A percentile compares a stretch with the other conserved stretches of the same genome.
Conservation (phyloP, 73 alveolate species). For the Symbiodinium pilosum region DNA sequence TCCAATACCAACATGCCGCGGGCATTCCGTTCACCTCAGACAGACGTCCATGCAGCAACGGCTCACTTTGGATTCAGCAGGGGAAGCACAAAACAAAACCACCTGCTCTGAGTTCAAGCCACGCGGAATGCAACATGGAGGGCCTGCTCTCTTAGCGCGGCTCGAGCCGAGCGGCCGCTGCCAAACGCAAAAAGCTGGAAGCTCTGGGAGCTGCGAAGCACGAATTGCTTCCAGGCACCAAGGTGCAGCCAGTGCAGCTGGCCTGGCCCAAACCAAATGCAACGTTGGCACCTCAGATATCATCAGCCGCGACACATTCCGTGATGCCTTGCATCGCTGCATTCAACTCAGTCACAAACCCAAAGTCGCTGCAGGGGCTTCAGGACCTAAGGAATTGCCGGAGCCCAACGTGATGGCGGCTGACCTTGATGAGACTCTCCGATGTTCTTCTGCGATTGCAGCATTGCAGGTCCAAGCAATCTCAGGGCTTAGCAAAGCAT, state of each 20-base stretch:
- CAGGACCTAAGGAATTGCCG: slow-evolving; percentile 90
- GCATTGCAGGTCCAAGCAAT: background rate
- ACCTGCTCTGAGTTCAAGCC: background rate
- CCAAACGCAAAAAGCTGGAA: too few species aligned
- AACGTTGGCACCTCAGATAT: slow-evolving; percentile 42
- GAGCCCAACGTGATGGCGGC: slow-evolving; percentile 88
- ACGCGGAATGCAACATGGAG: background rate
- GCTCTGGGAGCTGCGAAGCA: too few species aligned
- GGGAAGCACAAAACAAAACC: too few species aligned
- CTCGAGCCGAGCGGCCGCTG: background rate
- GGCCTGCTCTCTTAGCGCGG: background rate
- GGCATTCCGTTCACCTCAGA: background rate
- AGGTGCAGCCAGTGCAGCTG: too few species aligned
- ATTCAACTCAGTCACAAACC: background rate
- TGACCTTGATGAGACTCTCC: slow-evolving; percentile 25
- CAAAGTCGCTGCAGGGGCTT: slow-evolving; percentile 91
- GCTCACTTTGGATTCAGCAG: too few species aligned
- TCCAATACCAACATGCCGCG: slow-evolving; percentile 38
- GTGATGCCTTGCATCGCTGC: background rate
- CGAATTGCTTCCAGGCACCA: too few species aligned
- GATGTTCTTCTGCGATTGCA: too few species aligned
- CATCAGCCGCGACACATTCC: background rate
- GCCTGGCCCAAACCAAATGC: slow-evolving; percentile 94
- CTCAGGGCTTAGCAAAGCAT: slow-evolving; percentile 29
- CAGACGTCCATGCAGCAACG: too few species aligned